Conservation (phyloP, 139 green algal genomes). For the Edaphochlamys debaryana region DNA sequence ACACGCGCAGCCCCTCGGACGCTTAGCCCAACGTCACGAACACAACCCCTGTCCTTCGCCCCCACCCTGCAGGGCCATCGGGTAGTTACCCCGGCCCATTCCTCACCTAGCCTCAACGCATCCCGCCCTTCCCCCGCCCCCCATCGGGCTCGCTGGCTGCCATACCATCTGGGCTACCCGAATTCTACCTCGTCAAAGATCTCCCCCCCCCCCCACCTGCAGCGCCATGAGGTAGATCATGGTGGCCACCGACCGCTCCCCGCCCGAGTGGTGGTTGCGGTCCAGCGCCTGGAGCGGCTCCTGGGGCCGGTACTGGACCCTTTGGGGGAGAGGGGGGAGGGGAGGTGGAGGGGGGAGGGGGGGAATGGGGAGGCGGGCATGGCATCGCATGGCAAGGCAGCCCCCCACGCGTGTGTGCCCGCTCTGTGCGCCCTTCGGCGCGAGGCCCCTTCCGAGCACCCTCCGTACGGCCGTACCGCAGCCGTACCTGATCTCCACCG, state of each 20-base stretch:
- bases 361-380: no score
- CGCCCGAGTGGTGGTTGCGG: conserved; percentile 86
- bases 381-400: no score
- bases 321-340: no score
- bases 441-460: no score
- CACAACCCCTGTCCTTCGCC: no score
- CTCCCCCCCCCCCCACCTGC: conserved; percentile 64
- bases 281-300: conserved; percentile 89
- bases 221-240: conserved; percentile 99
- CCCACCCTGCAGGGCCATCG: no score
- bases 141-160: no score
- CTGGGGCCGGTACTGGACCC: conserved; percentile 80
- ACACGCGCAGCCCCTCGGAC: no score
- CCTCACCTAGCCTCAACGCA: background rate
- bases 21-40: no score
- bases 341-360: background rate
- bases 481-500: conserved; percentile 68
- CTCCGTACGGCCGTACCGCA: no score
- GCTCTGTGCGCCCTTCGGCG: no score
- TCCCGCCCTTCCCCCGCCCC: background rate
- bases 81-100: background rate
- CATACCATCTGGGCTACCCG: background rate
- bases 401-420: no score
- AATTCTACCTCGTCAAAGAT: background rate
- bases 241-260: conserved; percentile 94